These are phyloP conservation scores for Alternaria gansuensis DNA, from an alignment of 2,329 filamentous ascomycete species.

Conservation along the genomic window DNA sequence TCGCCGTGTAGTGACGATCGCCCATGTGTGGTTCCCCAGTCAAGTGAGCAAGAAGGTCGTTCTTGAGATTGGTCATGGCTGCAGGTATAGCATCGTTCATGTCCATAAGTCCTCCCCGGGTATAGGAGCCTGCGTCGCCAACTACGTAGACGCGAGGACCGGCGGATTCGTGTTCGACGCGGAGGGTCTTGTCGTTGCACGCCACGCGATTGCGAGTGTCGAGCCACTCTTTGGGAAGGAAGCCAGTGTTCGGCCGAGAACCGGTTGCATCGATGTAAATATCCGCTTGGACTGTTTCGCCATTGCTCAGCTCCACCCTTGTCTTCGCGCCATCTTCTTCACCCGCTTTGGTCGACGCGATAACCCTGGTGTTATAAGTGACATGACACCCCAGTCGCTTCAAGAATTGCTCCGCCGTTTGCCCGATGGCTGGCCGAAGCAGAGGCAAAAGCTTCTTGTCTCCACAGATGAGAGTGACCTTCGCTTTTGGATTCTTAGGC, in stretches of 20 bases:
- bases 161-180: conserved; percentile 56
- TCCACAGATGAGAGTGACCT: conserved; percentile 58
- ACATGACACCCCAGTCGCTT: conserved; percentile 59
- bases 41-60: conserved; percentile 55
- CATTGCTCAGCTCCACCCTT: conserved; percentile 55
- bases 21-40: conserved; percentile 36
- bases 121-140: conserved; percentile 60
- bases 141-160: conserved; percentile 59
- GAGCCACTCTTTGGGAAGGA: conserved; percentile 62
- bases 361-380: conserved; percentile 52
- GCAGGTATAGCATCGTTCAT: conserved; percentile 55
- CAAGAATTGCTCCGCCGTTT: conserved; percentile 60
- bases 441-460: conserved; percentile 57
- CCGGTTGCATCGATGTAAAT: conserved; percentile 65
- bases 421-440: conserved; percentile 55
- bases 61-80: conserved; percentile 57
- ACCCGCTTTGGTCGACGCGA: conserved; percentile 36
- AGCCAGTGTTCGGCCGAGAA: conserved; percentile 62
- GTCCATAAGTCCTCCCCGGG: conserved; percentile 57
- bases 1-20: conserved; percentile 46
- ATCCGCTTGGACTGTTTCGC: conserved; percentile 60
- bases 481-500: conserved; percentile 52
- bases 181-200: conserved; percentile 59
- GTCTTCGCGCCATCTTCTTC: conserved; percentile 55
- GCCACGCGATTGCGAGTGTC: conserved; percentile 60